A percentile compares a stretch with the other conserved stretches of the same genome.
phyloP scores from a whole-genome alignment of 768 basidiomycete genomes.

The Mycena capillaripes region DNA sequence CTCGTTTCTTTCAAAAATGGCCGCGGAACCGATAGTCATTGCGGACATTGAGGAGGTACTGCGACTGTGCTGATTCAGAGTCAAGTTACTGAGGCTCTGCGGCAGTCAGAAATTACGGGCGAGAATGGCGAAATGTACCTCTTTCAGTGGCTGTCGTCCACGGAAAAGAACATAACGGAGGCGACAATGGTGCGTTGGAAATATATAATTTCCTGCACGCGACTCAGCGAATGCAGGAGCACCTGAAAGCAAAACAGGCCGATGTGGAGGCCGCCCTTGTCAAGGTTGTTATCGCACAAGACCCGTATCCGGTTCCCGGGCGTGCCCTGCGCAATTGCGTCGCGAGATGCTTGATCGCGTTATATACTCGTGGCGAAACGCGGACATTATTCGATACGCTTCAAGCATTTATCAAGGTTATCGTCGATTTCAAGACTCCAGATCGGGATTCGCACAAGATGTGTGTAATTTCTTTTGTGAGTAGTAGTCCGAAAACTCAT shows the following conservation, averaged over 20 bases:
- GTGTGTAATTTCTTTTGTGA: slow-evolving; percentile 56
- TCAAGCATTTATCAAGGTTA: slow-evolving; percentile 80
- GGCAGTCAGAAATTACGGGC: slow-evolving; percentile 74
- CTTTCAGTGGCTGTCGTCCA: slow-evolving; percentile 84
- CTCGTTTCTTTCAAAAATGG: background rate
- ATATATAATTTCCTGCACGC: background rate
- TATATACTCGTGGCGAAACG: slow-evolving; percentile 88
- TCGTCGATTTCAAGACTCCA: slow-evolving; percentile 74
- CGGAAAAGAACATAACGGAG: slow-evolving; percentile 69
- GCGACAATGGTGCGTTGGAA: slow-evolving; percentile 64
- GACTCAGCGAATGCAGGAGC: slow-evolving; percentile 61
- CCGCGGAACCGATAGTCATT: slow-evolving; percentile 32
- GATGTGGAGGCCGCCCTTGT: slow-evolving; percentile 74
- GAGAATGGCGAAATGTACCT: slow-evolving; percentile 88
- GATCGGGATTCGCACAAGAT: slow-evolving; percentile 78
- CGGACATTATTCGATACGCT: slow-evolving; percentile 90
- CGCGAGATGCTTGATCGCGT: slow-evolving; percentile 78
- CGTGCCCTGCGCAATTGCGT: slow-evolving; percentile 86
- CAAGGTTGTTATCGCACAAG: slow-evolving; percentile 74
- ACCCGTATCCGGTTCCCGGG: slow-evolving; percentile 86
- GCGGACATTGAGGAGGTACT: slow-evolving; percentile 48
- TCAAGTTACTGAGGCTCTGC: slow-evolving; percentile 17
- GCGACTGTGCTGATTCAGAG: background rate
- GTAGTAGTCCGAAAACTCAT: slow-evolving; percentile 8
- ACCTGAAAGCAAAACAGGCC: slow-evolving; percentile 74